phyloP scores from a whole-genome alignment of 2,329 filamentous ascomycete species.

The Stylonectria norvegica region DNA sequence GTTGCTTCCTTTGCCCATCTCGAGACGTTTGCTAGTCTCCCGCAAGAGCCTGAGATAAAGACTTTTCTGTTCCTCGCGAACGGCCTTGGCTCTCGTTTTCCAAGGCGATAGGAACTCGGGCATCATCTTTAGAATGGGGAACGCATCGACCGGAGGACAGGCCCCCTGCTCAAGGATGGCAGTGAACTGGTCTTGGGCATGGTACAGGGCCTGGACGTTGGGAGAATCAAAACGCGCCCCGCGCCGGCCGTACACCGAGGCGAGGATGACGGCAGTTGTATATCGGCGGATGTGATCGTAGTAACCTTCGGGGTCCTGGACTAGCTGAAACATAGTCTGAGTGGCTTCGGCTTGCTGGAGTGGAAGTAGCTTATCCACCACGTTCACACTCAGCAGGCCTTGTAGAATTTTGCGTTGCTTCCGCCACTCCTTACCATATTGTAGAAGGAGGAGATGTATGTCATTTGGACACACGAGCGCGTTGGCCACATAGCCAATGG shows the following conservation, averaged over 20 bases:
- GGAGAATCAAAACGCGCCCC: background rate
- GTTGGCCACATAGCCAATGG: conserved; percentile 24
- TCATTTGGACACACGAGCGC: background rate
- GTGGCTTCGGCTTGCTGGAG: background rate
- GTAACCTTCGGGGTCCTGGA: background rate
- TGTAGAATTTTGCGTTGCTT: background rate
- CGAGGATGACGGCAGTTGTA: background rate
- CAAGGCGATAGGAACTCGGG: background rate
- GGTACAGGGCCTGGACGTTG: background rate
- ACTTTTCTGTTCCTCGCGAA: background rate
- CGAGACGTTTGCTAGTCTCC: background rate
- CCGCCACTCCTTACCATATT: background rate
- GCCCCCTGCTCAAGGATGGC: background rate
- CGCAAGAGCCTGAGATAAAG: background rate
- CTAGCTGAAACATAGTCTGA: background rate
- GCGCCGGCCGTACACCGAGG: background rate
- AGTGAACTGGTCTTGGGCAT: background rate
- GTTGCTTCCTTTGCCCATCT: background rate
- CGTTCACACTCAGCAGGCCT: background rate
- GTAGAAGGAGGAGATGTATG: background rate
- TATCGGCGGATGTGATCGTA: background rate
- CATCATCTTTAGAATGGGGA: background rate
- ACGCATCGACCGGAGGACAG: background rate
- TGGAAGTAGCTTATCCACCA: background rate
- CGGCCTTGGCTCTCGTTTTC: background rate